Evolutionary conservation across 1,139 yeast species (phyloP).

Genomic region (Saccharomyces hybrid): DNA sequence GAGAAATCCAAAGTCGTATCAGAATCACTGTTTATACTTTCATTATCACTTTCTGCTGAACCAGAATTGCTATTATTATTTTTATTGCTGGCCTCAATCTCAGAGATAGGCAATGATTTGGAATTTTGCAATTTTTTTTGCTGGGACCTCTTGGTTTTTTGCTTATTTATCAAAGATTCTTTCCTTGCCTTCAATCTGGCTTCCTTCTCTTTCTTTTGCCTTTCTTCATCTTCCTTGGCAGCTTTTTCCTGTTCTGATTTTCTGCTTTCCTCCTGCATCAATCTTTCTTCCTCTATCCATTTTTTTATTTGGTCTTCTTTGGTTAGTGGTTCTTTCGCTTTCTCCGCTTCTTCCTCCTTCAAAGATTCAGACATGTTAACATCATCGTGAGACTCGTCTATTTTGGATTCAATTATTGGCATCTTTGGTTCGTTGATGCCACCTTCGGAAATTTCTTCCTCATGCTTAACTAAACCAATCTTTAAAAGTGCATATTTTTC

Average conservation of each 20-base stretch:
- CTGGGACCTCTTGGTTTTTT: neutral
- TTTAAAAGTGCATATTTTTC: slow-evolving; percentile 14
- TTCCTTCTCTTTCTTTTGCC: slow-evolving; percentile 6
- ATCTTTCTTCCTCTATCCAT: slow-evolving; percentile 4
- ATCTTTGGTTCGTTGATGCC: neutral
- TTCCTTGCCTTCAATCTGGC: neutral
- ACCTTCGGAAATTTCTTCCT: neutral
- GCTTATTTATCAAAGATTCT: neutral
- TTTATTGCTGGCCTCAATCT: neutral
- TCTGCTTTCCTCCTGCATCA: neutral
- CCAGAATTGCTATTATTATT: neutral
- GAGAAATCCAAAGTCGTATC: neutral
- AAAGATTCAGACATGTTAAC: neutral
- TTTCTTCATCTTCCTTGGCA: slow-evolving; percentile 5
- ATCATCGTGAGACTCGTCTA: neutral
- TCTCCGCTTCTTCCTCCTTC: neutral
- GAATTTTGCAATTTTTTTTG: neutral
- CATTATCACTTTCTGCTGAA: neutral
- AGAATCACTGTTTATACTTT: neutral
- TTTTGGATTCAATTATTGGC: slow-evolving; percentile 2
- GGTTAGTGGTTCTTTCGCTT: neutral
- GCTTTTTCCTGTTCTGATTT: slow-evolving; percentile 1
- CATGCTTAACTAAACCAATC: slow-evolving; percentile 13
- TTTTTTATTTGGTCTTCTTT: slow-evolving; percentile 1
- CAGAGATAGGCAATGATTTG: neutral